Conservation (phyloP, 2,329 filamentous ascomycete genomes). For the Lithohypha guttulata region DNA sequence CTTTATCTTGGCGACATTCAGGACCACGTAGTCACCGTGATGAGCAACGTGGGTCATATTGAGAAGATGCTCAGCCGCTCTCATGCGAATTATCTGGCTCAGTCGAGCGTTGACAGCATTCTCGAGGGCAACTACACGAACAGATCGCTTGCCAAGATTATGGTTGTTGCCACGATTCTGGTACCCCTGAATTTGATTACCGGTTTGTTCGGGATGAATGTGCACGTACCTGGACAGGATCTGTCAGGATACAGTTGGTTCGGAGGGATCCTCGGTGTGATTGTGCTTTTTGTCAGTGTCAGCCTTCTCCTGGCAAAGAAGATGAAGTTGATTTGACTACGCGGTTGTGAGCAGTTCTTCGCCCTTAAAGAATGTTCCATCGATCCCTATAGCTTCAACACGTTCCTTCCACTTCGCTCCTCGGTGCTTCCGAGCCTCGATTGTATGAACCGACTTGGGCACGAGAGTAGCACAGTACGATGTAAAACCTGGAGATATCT, state of each 20-base stretch:
- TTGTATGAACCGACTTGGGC: too few relatives aligned
- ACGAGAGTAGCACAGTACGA: too few relatives aligned
- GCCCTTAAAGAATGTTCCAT: too few relatives aligned
- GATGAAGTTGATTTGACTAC: constrained; percentile 12
- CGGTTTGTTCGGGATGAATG: constrained; percentile 45
- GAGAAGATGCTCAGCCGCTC: constrained; percentile 94
- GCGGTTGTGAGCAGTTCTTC: too few relatives aligned
- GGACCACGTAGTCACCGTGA: constrained; percentile 98
- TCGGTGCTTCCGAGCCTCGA: too few relatives aligned
- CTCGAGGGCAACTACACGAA: constrained; percentile 81
- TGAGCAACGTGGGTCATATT: constrained; percentile 87
- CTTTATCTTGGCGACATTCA: constrained; percentile 96
- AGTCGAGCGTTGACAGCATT: constrained; percentile 85
- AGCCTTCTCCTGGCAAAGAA: constrained; percentile 31
- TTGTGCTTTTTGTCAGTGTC: constrained; percentile 32
- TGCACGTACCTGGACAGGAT: constrained; percentile 34
- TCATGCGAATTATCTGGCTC: constrained; percentile 92
- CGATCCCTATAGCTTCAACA: too few relatives aligned
- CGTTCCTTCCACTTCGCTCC: too few relatives aligned
- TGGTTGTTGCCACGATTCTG: constrained; percentile 84
- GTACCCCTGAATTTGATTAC: constrained; percentile 91
- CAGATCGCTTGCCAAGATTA: constrained; percentile 85
- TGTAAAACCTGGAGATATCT: too few relatives aligned
- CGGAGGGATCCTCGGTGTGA: constrained; percentile 39
- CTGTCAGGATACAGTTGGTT: constrained; percentile 34